Evolutionary conservation across 371 early-diverging fungal genomes (phyloP).

Genomic region (Mucor piriformis): DNA sequence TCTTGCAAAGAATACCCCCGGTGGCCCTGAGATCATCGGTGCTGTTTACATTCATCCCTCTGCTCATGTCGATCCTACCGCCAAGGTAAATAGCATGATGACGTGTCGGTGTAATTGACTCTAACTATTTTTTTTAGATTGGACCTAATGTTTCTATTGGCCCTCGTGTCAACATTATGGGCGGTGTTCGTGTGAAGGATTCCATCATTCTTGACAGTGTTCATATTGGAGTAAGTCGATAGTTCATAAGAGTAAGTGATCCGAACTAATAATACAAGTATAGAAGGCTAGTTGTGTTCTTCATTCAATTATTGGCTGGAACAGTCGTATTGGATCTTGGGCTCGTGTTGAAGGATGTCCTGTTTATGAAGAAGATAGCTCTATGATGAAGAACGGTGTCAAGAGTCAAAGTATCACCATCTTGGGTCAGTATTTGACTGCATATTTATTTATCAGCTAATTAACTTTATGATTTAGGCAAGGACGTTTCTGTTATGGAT

Average conservation of each 20-base stretch:
- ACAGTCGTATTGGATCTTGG: slow-evolving; percentile 92
- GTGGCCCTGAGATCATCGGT: slow-evolving; percentile 84
- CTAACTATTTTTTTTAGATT: slow-evolving; percentile 51
- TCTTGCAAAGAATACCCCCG: slow-evolving; percentile 55
- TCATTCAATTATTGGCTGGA: slow-evolving; percentile 96
- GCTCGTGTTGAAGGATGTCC: slow-evolving; percentile 91
- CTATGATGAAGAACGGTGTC: slow-evolving; percentile 83
- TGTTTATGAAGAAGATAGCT: slow-evolving; percentile 56
- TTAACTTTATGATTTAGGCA: slow-evolving; percentile 63
- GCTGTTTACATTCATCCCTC: slow-evolving; percentile 94
- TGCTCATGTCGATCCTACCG: slow-evolving; percentile 91
- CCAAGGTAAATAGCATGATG: slow-evolving; percentile 59
- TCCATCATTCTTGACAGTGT: slow-evolving; percentile 93
- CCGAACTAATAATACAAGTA: not conserved
- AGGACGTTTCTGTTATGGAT: slow-evolving; percentile 88
- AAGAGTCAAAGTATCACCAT: slow-evolving; percentile 93
- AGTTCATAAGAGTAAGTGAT: not conserved
- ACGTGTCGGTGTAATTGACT: too few relatives aligned
- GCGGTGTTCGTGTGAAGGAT: slow-evolving; percentile 94
- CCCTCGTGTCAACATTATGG: slow-evolving; percentile 90
- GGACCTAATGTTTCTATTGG: slow-evolving; percentile 97
- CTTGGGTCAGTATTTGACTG: slow-evolving; percentile 32
- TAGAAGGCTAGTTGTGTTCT: slow-evolving; percentile 76
- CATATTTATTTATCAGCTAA: slow-evolving; percentile 8
- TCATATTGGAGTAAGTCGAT: slow-evolving; percentile 80